Evolutionary conservation across 257 asterid species (phyloP), one percentile per base, ranked within the genome.

Genomic region (Nicotiana undulata): DNA sequence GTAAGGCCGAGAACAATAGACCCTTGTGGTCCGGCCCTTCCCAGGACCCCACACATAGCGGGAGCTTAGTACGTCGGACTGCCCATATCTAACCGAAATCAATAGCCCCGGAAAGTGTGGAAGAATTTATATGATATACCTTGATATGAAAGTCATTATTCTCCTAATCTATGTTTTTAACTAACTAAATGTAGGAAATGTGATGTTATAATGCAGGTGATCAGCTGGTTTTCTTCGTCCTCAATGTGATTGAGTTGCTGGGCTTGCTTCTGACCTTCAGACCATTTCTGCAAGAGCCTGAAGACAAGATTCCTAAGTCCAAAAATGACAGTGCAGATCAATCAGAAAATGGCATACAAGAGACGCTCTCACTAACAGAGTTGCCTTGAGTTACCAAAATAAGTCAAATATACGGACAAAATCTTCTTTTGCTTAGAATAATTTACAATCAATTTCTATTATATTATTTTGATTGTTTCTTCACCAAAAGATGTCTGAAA

Each of bases 161-260:
- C 46, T 7, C 46, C 46, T 40, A 40, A 40, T 40, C 46, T 40
- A 7, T 40, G 46, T 1, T 13, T 76, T 15, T 17, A 17, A 32
- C 31, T 40, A 59, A 74, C 58, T 58, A 81, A 68, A 82, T 60
- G 77, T 37, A 29, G 52, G 22, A 24, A 52, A 31, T 34, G 63
- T 20, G 49, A 37, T 82, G 60, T 76, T 46, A 51, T 28, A 22
- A 75, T 90, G 89, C 93, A 92, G 94, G 97, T 52, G 91, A 90
- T 81, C 89, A 86, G 61, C 86, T 90, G 91, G 91, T 93, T 18
- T 93, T 93, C 91, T 89, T 93, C 70, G 24, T 89, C 74, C 84
- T 92, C 31, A 92, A 90, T 49, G 81, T 88, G 64, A 81, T 92
- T 3, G 94, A 88, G 86, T 86, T 81, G 11, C 58, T 91, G 44